Percentiles rank a stretch among this genome's conserved stretches.
phyloP scores from a whole-genome alignment of 2,329 filamentous ascomycete genomes.

The Hypoxylon sp. region DNA sequence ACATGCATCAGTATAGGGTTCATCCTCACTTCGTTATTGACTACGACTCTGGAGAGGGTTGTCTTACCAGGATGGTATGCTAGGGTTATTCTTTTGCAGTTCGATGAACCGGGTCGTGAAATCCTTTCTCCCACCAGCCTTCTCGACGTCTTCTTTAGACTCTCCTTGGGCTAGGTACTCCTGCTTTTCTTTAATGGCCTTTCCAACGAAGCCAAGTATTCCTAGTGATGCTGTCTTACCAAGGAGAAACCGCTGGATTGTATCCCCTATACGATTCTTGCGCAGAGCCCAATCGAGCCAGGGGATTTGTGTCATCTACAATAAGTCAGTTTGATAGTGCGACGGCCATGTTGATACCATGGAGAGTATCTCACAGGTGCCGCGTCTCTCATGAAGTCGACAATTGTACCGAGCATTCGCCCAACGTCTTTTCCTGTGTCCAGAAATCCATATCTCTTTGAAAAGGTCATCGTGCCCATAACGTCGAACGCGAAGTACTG shows the following conservation, averaged over 20 bases:
- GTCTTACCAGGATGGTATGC: constrained; percentile 13
- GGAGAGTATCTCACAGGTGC: constrained; percentile 6
- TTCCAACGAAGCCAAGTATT: constrained; percentile 20
- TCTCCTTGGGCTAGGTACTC: neutral
- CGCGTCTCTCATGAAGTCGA: constrained; percentile 12
- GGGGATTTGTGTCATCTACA: constrained; percentile 21
- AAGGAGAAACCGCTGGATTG: constrained; percentile 5
- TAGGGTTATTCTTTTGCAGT: constrained; percentile 1
- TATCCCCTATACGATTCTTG: constrained; percentile 14
- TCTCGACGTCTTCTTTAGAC: neutral
- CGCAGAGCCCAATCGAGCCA: constrained; percentile 18
- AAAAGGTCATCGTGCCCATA: constrained; percentile 36
- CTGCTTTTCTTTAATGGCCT: constrained; percentile 12
- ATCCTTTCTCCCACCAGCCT: constrained; percentile 11
- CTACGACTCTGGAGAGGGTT: neutral
- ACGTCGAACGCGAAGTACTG: constrained; percentile 27
- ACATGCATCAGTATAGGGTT: neutral
- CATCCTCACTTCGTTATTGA: neutral
- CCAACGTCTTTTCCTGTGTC: constrained; percentile 25
- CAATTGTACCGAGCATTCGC: constrained; percentile 9
- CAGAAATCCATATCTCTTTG: constrained; percentile 33
- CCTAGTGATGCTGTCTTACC: constrained; percentile 8
- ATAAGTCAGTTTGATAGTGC: neutral
- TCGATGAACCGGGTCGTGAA: constrained; percentile 11
- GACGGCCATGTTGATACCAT: neutral